These are phyloP conservation scores for Suillus lakei DNA, from an alignment of 768 basidiomycete species.

Conservation along the genomic window DNA sequence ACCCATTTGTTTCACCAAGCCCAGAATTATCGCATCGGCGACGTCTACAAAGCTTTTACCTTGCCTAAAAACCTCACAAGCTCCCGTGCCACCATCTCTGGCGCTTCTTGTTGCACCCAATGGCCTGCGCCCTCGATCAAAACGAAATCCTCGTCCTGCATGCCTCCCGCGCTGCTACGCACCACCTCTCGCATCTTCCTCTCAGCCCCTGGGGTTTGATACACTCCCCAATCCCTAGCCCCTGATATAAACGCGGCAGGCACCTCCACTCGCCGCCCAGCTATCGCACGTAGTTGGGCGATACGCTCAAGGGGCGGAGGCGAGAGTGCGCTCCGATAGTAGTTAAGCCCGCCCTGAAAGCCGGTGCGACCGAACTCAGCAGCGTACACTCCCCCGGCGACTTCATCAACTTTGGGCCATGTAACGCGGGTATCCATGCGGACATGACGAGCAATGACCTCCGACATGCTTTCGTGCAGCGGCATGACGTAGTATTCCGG, in stretches of 20 bases:
- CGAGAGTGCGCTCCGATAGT: conserved; percentile 47
- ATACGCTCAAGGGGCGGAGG: conserved; percentile 39
- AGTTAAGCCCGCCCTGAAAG: conserved; percentile 67
- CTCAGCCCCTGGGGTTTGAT: conserved; percentile 53
- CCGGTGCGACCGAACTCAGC: conserved; percentile 55
- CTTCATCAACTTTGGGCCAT: conserved; percentile 57
- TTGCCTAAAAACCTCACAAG: conserved; percentile 46
- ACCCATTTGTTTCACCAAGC: neutral
- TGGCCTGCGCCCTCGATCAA: conserved; percentile 62
- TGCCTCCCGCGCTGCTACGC: conserved; percentile 20
- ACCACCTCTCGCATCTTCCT: conserved; percentile 47
- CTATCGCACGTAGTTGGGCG: conserved; percentile 49
- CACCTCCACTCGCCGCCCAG: conserved; percentile 49
- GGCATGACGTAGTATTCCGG: conserved; percentile 71
- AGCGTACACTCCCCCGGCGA: conserved; percentile 47
- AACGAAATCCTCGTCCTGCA: conserved; percentile 46
- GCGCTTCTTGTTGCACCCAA: conserved; percentile 66
- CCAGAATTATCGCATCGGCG: neutral
- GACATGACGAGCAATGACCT: conserved; percentile 42
- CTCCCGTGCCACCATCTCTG: conserved; percentile 45
- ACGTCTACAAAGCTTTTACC: conserved; percentile 11
- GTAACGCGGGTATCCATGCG: conserved; percentile 29
- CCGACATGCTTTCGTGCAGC: conserved; percentile 54
- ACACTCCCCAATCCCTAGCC: conserved; percentile 63
- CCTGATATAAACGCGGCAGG: conserved; percentile 65